phyloP scores from a whole-genome alignment of 768 basidiomycete species.

The Tylopilus balloui region DNA sequence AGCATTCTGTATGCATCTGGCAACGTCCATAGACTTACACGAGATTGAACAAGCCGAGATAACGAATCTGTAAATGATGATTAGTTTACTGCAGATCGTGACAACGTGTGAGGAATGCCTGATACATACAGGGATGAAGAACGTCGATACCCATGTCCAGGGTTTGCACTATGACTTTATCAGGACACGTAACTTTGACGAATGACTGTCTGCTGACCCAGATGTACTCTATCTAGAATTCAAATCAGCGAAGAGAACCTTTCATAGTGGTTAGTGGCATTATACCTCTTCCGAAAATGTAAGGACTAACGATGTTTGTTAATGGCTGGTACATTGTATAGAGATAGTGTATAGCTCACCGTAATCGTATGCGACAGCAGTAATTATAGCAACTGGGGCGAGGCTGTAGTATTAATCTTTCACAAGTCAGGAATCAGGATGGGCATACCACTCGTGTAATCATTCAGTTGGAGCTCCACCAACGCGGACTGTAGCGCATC shows the following conservation, averaged over 20 bases:
- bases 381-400: not conserved
- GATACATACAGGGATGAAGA: conserved; percentile 8
- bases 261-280: not conserved
- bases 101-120: not conserved
- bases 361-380: not conserved
- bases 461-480: not conserved
- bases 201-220: conserved; percentile 2
- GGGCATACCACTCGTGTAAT: not conserved
- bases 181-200: not conserved
- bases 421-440: not conserved
- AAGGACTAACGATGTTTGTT: not conserved
- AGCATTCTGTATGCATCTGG: not conserved
- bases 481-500: not conserved
- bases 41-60: conserved; percentile 1
- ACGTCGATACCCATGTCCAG: conserved; percentile 9
- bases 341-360: not conserved
- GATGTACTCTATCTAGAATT: conserved; percentile 7
- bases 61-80: conserved; percentile 6
- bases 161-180: not conserved
- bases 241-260: not conserved
- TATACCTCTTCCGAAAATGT: not conserved
- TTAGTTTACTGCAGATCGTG: not conserved
- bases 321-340: not conserved
- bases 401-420: not conserved
- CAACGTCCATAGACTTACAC: not conserved